Evolutionary conservation across 2,329 filamentous ascomycete genomes (phyloP), one percentile per base, ranked within the genome.

Genomic region (Fonsecaea monophora): DNA sequence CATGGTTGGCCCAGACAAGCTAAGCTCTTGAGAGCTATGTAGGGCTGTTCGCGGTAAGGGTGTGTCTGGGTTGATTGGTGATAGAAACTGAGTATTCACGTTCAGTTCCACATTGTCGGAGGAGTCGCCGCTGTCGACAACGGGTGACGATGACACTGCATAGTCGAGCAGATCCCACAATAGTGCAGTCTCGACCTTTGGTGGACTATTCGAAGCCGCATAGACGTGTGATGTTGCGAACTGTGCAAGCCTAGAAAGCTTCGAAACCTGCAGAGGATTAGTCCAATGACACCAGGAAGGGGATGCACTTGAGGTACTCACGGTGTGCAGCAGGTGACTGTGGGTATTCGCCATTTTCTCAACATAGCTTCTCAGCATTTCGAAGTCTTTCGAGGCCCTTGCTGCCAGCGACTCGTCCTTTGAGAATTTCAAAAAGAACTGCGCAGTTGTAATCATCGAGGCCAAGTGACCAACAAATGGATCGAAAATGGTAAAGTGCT

Each of bases 151-250:
- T 2, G 70, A 71, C 13, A 65, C 68, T 12, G 68, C 68, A 59
- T 71, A 71, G 53, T 71, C 70, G 15, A 71, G 66, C 12, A 71
- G 55, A 60, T 69, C 62, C 70, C 70, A 70, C 7, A 71, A 55
- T 25, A 71, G 34, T n/a, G 66, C 62, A 10, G 66, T 68, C 53
- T 70, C 63, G 25, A 70, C 65, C 55, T 66, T 68, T 13, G 70
- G 65, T 34, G 68, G 68, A 37, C 58, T 60, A 21, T 59, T 35
- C 7, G 35, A 60, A 12, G 25, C 54, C 5, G 65, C 34, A 13
- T 68, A 25, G 21, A 40, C 42, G 12, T 50, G 32, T 32, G 57
- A 56, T 42, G 53, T 38, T 8, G 61, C 65, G 18, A 68, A 48
- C 30, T 68, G 60, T 12, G 65, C 64, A 32, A 68, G 66, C 18